Evolutionary conservation across 2,329 filamentous ascomycete species (phyloP).

Genomic region (Penicillium rolfsii): DNA sequence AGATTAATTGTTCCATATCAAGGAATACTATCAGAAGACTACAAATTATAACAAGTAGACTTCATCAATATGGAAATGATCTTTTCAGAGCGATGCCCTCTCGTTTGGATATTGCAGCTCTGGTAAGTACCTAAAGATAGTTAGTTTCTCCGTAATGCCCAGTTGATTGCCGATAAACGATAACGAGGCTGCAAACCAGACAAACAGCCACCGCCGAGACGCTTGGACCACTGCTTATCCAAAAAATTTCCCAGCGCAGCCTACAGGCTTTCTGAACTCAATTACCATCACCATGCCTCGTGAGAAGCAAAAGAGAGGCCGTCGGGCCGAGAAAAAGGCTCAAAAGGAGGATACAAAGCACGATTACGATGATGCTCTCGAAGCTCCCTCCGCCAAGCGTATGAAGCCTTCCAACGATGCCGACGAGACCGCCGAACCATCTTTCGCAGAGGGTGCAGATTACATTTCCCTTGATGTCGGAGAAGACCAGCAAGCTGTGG

Average conservation of each 20-base stretch:
- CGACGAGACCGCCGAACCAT: constrained; percentile 26
- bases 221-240: constrained; percentile 46
- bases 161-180: background rate
- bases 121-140: no score
- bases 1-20: background rate
- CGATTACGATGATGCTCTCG: constrained; percentile 40
- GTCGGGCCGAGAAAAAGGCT: constrained; percentile 47
- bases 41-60: background rate
- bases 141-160: no score
- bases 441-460: constrained; percentile 34
- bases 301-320: constrained; percentile 52
- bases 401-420: constrained; percentile 37
- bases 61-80: background rate
- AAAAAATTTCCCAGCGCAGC: constrained; percentile 32
- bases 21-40: background rate
- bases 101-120: no score
- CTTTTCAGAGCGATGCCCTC: background rate
- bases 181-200: constrained; percentile 33
- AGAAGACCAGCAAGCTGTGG: constrained; percentile 17
- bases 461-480: constrained; percentile 44
- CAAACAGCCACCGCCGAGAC: constrained; percentile 33
- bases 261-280: constrained; percentile 13
- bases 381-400: constrained; percentile 44
- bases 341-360: constrained; percentile 45
- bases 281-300: constrained; percentile 45